Base-by-base conservation (phyloP, 495 filamentous ascomycete species). In the Daldinia caldariorum region DNA sequence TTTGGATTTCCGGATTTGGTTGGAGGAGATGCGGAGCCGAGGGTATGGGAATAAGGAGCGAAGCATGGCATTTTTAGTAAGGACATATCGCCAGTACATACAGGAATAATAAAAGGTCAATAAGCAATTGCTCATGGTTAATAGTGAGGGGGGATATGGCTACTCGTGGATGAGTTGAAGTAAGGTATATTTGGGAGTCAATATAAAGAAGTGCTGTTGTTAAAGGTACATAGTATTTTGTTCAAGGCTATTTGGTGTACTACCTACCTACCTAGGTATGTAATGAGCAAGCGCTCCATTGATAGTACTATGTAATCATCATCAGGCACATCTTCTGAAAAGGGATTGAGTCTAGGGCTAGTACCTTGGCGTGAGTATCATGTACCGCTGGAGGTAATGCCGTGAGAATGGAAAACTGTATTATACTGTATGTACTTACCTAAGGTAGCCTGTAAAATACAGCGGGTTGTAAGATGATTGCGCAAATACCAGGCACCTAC, bases 1-100 rank as follows among this genome's bases (percentile, higher is more conserved):
- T 35, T 35, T 63, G 61, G 35, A 66, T 62, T 37, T 56, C 55
- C 62, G 55, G 29, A 66, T 61, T 53, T 57, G 31, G 63, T 51
- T 31, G 34, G 32, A 62, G 61, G 63, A 55, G 58, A 69, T 55
- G 54, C 58, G 50, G 37, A 56, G 41, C 38, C 26, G 34, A 55
- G 32, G 26, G 55, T 13, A 31, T 47, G 38, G 59, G 31, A 62
- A n/a, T 29, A 56, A 56, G 53, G 53, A n/a, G 13, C 12, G 34
- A 5, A 50, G 16, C 9, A 9, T 12, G 53, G n/a, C n/a, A 37
- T 32, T 56, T n/a, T 22, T 41, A 41, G 37, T 29, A 41, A 45
- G 20, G n/a, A 16, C 57, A 31, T 50, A 59, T 54, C 41, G 57
- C 53, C 53, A 62, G 71, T 73, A 70, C 67, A 70, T 70, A 73